Evolutionary conservation across 371 early-diverging fungal genomes (phyloP).

Genomic region (Conidiobolus incongruus): DNA sequence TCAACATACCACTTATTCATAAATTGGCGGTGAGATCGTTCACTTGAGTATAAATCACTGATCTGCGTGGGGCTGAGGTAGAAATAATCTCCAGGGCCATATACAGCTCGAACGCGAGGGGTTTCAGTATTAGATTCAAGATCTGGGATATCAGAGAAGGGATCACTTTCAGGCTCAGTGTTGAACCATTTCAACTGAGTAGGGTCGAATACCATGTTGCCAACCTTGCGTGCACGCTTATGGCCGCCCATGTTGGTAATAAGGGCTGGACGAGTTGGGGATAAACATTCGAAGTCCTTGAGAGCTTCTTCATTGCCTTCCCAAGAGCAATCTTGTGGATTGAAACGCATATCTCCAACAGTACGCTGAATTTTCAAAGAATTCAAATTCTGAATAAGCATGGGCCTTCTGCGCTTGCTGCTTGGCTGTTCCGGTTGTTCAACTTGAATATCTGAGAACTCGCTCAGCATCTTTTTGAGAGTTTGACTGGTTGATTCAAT

Average conservation of each 20-base stretch:
- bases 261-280: conserved; percentile 3
- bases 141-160: conserved; percentile 3
- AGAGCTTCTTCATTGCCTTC: conserved; percentile 3
- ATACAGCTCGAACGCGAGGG: not conserved
- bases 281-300: conserved; percentile 3
- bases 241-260: conserved; percentile 4
- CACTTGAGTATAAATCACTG: conserved; percentile 1
- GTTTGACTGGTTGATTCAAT: not conserved
- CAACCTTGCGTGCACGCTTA: conserved; percentile 3
- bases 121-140: not conserved
- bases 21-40: conserved; percentile 3
- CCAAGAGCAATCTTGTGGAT: conserved; percentile 1
- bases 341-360: conserved; percentile 4
- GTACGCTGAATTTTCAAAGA: not conserved
- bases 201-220: conserved; percentile 4
- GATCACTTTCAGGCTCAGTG: not conserved
- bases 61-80: conserved; percentile 1
- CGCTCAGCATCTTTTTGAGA: not conserved
- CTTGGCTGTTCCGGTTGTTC: not conserved
- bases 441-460: conserved; percentile 5
- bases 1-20: not conserved
- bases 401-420: not conserved
- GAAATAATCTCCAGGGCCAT: conserved; percentile 2
- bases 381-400: conserved; percentile 4
- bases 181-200: conserved; percentile 1